phyloP scores from a whole-genome alignment of 306 rosid genomes.

The Casuarina glauca region DNA sequence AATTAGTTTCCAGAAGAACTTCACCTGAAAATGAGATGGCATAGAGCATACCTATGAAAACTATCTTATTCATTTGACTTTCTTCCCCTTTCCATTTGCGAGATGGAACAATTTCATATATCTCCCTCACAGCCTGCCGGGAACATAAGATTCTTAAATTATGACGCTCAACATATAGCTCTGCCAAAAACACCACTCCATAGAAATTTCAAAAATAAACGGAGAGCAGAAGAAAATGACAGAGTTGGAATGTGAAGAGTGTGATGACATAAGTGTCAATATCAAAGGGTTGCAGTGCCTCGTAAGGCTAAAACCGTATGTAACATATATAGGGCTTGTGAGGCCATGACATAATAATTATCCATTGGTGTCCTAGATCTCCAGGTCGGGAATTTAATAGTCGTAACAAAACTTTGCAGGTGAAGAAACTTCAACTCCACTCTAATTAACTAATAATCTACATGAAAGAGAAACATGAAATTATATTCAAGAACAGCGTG shows the following conservation, averaged over 20 bases:
- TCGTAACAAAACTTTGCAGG: neutral
- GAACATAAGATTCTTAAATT: neutral
- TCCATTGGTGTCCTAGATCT: too few species aligned
- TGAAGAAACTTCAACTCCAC: neutral
- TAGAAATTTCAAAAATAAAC: neutral
- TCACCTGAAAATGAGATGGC: neutral
- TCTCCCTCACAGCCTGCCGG: conserved; percentile 82
- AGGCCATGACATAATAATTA: too few species aligned
- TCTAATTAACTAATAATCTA: neutral
- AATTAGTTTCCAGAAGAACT: neutral
- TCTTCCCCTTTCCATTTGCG: conserved; percentile 79
- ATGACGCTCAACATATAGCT: neutral
- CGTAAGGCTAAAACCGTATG: neutral
- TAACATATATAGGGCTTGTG: too few species aligned
- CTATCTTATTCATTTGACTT: conserved; percentile 70
- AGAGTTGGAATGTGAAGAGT: neutral
- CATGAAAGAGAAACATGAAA: too few species aligned
- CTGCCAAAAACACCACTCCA: conserved; percentile 2
- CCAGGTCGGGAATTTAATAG: neutral
- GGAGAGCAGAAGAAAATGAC: neutral
- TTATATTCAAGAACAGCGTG: too few species aligned
- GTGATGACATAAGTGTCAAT: neutral
- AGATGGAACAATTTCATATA: conserved; percentile 84
- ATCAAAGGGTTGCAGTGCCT: neutral
- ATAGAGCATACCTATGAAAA: conserved; percentile 68